Evolutionary conservation across 257 asterid species (phyloP).

Genomic region (Orobanche coerulescens): DNA sequence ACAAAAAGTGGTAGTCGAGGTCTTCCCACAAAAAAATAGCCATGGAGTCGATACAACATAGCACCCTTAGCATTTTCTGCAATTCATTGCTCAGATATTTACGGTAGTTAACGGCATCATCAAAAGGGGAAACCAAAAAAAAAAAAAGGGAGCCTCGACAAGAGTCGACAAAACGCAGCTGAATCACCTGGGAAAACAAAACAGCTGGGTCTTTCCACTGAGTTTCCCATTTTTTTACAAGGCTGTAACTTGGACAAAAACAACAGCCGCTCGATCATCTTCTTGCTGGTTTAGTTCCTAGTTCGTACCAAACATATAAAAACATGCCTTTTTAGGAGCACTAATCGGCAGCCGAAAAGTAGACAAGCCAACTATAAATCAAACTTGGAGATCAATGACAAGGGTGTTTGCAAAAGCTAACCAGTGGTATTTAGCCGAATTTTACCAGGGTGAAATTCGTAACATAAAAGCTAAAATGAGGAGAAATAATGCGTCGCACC

Average conservation of each 20-base stretch:
- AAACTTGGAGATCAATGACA: neutral
- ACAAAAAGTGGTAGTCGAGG: neutral
- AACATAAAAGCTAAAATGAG: conserved; percentile 7
- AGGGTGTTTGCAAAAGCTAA: neutral
- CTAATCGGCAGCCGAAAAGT: neutral
- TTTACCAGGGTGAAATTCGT: neutral
- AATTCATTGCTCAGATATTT: neutral
- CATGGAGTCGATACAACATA: conserved; percentile 1
- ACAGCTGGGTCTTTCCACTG: neutral
- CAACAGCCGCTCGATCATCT: conserved; percentile 13
- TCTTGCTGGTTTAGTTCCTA: conserved; percentile 29
- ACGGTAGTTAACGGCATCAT: neutral
- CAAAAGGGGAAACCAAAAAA: neutral
- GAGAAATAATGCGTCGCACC: neutral
- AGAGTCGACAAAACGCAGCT: neutral
- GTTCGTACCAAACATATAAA: no score
- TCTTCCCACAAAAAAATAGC: neutral
- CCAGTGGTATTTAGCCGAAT: neutral
- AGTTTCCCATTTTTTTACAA: neutral
- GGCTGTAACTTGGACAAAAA: neutral
- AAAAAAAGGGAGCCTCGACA: neutral
- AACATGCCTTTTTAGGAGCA: conserved; percentile 15
- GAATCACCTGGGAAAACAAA: conserved; percentile 1
- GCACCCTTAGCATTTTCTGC: neutral
- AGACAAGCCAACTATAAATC: neutral